These are phyloP conservation scores for Calocybe gambosa DNA, from an alignment of 1,284 basidiomycete genomes.

Conservation along the genomic window DNA sequence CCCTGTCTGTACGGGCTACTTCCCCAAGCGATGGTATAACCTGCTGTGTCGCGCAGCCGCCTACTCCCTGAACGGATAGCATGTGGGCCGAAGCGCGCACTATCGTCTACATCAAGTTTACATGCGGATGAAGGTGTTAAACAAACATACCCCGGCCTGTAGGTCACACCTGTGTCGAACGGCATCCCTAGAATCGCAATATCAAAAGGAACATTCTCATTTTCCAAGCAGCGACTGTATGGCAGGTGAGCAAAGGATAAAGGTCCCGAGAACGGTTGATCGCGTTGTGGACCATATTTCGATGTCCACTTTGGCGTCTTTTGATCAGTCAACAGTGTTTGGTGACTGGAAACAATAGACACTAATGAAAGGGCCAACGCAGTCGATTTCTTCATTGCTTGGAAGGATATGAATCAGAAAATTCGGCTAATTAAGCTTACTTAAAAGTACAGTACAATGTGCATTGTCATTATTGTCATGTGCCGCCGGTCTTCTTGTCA, in stretches of 20 bases:
- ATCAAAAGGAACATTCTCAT: constrained; percentile 50
- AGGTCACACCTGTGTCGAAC: constrained; percentile 71
- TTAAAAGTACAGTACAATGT: neutral
- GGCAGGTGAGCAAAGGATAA: constrained; percentile 69
- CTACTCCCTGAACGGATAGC: constrained; percentile 76
- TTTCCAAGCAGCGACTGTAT: constrained; percentile 65
- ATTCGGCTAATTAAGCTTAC: neutral
- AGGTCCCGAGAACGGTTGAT: constrained; percentile 66
- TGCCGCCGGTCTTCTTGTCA: constrained; percentile 28
- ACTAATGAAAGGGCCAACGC: constrained; percentile 1
- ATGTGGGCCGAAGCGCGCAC: constrained; percentile 77
- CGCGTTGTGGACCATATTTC: constrained; percentile 68
- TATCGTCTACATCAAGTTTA: constrained; percentile 12
- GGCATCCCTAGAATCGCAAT: constrained; percentile 77
- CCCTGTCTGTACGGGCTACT: constrained; percentile 57
- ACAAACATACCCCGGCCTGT: constrained; percentile 51
- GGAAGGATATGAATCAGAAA: neutral
- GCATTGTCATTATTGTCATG: constrained; percentile 2
- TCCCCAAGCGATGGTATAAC: constrained; percentile 66
- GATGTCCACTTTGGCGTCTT: constrained; percentile 44
- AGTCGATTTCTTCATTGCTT: constrained; percentile 3
- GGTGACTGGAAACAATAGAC: constrained; percentile 5
- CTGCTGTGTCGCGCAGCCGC: constrained; percentile 48
- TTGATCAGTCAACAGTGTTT: constrained; percentile 10
- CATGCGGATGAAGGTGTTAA: neutral